Base-by-base conservation (phyloP, 495 filamentous ascomycete genomes). In the Neurospora discreta region DNA sequence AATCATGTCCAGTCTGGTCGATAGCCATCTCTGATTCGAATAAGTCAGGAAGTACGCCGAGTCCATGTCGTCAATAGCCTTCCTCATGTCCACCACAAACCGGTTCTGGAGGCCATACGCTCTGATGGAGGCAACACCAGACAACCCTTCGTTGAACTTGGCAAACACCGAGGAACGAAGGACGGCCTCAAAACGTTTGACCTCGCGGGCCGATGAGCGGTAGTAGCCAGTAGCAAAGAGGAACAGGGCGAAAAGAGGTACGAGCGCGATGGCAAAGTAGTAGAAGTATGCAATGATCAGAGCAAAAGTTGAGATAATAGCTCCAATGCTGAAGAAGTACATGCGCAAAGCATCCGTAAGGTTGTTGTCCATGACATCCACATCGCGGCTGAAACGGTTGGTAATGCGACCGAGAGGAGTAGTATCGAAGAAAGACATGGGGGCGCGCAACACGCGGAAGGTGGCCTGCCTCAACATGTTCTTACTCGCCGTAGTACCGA, bases 371-470 rank as follows among this genome's bases (percentile, higher is more conserved):
- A 99, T 96, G 40, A 92, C 90, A 76, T 97, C 91, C 65, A 98
- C 90, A 80, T 99, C 95, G 76, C 94, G 93, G 4, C 94, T 95
- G 82, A 99, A 99, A 26, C 95, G 92, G 78, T 98, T 99, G 10
- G 93, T 95, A 78, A 99, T 97, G 33, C 95, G 90, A n/a, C 95
- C 95, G 1, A 98, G 78, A 1, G 95, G 95, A 0, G 95, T 99
- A 0, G 95, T 98, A 75, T 98, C 95, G 83, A 98, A 98, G 84
- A 98, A 98, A 5, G 90, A 90, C 94, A 98, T 97, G 0, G 95
- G 95, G 0, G 95, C 95, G 68, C 94, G 88, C 46, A 99, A 85
- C 1, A 93, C 92, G 58, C 90, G 88, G 13, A 81, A 86, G 82
- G 98, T 91, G 30, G 95, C 94, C n/a, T 89, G 82, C 13, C 91